These are phyloP conservation scores for Stipa capillata DNA, from an alignment of 176 grass and related monocot species.

Conservation along the genomic window DNA sequence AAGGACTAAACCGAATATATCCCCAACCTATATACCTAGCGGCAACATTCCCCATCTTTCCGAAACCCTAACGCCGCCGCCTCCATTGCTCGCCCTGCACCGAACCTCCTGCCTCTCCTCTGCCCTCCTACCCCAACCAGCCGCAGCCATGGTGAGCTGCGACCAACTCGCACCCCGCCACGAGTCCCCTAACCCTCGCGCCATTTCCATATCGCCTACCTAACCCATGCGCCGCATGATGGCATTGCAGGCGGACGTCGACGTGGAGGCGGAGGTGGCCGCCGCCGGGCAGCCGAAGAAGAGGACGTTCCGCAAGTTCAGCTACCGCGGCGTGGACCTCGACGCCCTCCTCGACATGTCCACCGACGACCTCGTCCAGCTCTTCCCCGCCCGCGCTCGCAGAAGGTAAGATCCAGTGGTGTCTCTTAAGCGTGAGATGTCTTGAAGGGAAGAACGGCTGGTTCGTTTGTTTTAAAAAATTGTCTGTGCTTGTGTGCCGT, in stretches of 20 bases:
- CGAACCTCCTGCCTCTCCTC: background rate
- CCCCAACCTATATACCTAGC: background rate
- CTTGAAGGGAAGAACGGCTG: background rate
- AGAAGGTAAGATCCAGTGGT: slow-evolving; percentile 33
- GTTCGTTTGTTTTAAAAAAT: background rate
- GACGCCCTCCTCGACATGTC: slow-evolving; percentile 81
- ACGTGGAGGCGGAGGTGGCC: slow-evolving; percentile 38
- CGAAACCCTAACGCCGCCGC: background rate
- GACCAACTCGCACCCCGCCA: background rate
- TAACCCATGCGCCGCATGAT: background rate
- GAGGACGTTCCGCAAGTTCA: slow-evolving; percentile 88
- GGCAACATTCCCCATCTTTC: background rate
- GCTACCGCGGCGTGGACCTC: slow-evolving; percentile 73
- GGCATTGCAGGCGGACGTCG: slow-evolving; percentile 39
- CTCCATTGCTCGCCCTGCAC: background rate
- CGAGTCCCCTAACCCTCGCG: background rate
- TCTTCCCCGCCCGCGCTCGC: slow-evolving; percentile 60
- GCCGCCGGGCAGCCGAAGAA: slow-evolving; percentile 56
- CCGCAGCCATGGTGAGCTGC: background rate
- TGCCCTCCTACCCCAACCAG: background rate
- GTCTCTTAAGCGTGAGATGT: background rate
- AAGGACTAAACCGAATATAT: too few relatives aligned
- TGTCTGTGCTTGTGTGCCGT: background rate
- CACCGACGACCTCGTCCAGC: slow-evolving; percentile 85
- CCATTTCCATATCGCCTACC: background rate